phyloP scores from a whole-genome alignment of 495 filamentous ascomycete species.

The Neurospora sp. region DNA sequence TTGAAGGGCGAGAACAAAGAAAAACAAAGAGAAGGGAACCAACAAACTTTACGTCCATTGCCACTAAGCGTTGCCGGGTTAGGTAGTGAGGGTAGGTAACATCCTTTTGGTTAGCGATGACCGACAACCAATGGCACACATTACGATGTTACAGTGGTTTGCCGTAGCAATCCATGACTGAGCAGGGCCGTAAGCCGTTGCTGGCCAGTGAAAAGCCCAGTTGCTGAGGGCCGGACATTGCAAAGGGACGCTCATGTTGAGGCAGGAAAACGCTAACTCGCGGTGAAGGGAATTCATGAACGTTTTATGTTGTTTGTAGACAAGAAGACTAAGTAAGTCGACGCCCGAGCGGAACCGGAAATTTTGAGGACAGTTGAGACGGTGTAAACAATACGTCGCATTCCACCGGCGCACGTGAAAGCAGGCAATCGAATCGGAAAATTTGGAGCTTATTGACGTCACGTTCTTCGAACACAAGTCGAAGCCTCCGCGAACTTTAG shows the following conservation, averaged over 20 bases:
- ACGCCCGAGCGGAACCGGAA: neutral
- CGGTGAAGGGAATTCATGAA: neutral
- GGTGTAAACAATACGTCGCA: neutral
- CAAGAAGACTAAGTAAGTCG: neutral
- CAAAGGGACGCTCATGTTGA: neutral
- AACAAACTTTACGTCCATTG: neutral
- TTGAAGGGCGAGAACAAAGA: neutral
- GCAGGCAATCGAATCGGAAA: neutral
- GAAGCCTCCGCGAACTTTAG: neutral
- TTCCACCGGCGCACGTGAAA: neutral
- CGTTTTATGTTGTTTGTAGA: neutral
- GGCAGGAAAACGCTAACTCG: neutral
- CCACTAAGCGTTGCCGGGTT: neutral
- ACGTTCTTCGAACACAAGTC: neutral
- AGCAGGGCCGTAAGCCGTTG: neutral
- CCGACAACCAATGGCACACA: neutral
- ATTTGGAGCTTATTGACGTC: neutral
- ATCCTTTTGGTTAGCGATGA: neutral
- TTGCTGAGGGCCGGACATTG: neutral
- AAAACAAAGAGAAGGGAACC: neutral
- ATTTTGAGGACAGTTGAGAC: neutral
- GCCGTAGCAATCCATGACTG: neutral
- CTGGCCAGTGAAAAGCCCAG: neutral
- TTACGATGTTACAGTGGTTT: neutral
- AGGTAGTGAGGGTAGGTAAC: neutral